Percentiles rank a stretch among this genome's conserved stretches.
These are phyloP conservation scores for Botrytis deweyae DNA, from an alignment of 2,329 filamentous ascomycete genomes.

Conservation along the genomic window DNA sequence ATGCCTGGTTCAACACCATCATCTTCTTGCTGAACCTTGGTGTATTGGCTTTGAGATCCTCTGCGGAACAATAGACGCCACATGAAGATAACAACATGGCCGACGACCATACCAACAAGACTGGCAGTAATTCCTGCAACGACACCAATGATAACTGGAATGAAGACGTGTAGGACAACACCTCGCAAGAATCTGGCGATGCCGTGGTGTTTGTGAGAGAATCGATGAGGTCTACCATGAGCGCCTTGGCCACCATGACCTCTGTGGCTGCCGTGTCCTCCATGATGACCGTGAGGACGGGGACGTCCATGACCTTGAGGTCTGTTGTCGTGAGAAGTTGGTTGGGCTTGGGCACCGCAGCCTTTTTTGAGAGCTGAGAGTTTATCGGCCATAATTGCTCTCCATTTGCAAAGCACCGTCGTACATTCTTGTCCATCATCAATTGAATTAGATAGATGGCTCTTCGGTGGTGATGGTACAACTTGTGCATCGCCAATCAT, in stretches of 20 bases:
- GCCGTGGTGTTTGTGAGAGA: slow-evolving; percentile 41
- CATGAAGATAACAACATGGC: slow-evolving; percentile 59
- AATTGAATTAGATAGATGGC: slow-evolving; percentile 30
- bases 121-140: slow-evolving; percentile 67
- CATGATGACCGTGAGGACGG: slow-evolving; percentile 33
- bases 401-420: slow-evolving; percentile 56
- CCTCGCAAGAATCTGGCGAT: slow-evolving; percentile 53
- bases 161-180: slow-evolving; percentile 60
- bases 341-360: slow-evolving; percentile 30
- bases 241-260: slow-evolving; percentile 26
- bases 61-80: slow-evolving; percentile 56
- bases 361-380: slow-evolving; percentile 43
- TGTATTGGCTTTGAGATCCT: slow-evolving; percentile 32
- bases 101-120: slow-evolving; percentile 65
- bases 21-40: slow-evolving; percentile 32
- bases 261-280: slow-evolving; percentile 29
- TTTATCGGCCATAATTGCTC: slow-evolving; percentile 49
- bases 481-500: slow-evolving; percentile 52
- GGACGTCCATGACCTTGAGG: slow-evolving; percentile 20
- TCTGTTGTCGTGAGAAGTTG: slow-evolving; percentile 26
- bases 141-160: slow-evolving; percentile 68
- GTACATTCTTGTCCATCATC: slow-evolving; percentile 42
- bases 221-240: slow-evolving; percentile 35
- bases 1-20: slow-evolving; percentile 23
- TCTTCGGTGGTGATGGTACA: slow-evolving; percentile 31